Conservation (phyloP, 805 yeast species). For the Yarrowia yakushimensis region DNA sequence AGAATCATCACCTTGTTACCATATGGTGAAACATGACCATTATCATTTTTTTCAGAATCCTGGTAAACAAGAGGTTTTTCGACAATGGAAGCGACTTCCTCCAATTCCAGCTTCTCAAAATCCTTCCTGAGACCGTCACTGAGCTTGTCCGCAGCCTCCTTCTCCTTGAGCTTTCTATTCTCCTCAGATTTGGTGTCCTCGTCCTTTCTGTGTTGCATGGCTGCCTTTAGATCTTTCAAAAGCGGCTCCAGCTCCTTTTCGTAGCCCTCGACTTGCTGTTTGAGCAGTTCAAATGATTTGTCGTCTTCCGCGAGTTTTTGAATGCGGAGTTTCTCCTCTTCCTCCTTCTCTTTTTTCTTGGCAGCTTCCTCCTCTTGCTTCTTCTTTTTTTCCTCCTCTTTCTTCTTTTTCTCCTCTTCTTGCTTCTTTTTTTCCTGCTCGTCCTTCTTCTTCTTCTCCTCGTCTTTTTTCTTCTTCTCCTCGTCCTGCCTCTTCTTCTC, state of each 20-base stretch:
- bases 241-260: neutral
- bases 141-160: neutral
- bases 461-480: neutral
- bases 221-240: neutral
- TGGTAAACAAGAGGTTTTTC: neutral
- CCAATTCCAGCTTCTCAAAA: neutral
- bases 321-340: too few relatives aligned
- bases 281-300: neutral
- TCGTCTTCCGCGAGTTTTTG: neutral
- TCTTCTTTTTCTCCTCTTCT: neutral
- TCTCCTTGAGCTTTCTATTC: neutral
- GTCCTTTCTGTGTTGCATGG: neutral
- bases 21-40: neutral
- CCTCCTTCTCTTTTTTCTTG: too few relatives aligned
- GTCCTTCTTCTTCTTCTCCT: neutral
- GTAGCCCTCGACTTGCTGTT: neutral
- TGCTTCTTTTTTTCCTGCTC: too few relatives aligned
- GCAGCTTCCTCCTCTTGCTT: too few relatives aligned
- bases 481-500: neutral
- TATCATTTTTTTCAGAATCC: neutral
- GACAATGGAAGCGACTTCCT: too few relatives aligned
- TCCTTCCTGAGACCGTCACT: neutral
- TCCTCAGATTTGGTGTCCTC: too few relatives aligned
- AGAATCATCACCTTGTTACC: neutral
- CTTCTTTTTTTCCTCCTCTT: neutral